Conservation (phyloP, 192 early-diverging fungal genomes). For the Dispira simplex region DNA sequence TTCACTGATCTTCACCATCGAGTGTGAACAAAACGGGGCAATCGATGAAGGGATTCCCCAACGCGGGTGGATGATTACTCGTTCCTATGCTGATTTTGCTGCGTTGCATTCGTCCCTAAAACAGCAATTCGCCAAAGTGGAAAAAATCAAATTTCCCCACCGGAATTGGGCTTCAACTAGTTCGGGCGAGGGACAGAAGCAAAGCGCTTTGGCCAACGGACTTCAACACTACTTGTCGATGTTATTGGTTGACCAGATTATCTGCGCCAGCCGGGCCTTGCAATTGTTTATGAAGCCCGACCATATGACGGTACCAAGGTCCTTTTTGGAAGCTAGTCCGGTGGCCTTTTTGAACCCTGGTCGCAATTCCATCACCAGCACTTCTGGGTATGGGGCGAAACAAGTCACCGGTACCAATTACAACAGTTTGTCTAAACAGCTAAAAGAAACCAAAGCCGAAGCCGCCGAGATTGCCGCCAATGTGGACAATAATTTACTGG, state of each 20-base stretch:
- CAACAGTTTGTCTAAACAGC: too few species aligned
- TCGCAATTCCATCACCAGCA: not conserved
- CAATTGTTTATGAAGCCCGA: conserved; percentile 12
- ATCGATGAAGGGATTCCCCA: not conserved
- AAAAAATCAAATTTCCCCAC: conserved; percentile 10
- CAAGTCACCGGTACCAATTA: too few species aligned
- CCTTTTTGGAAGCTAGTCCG: not conserved
- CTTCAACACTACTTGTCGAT: conserved; percentile 8
- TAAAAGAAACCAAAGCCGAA: too few species aligned
- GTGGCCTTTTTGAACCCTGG: not conserved
- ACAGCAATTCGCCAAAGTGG: conserved; percentile 6
- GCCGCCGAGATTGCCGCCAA: too few species aligned
- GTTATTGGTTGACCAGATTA: not conserved
- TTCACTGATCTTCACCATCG: conserved; percentile 4
- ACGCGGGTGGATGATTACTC: conserved; percentile 11
- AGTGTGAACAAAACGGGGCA: conserved; percentile 1
- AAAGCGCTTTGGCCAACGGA: not conserved
- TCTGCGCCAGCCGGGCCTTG: conserved; percentile 6
- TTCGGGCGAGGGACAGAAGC: not conserved
- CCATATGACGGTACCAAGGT: conserved; percentile 10
- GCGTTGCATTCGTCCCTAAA: not conserved
- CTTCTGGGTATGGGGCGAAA: too few species aligned
- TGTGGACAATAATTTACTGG: too few species aligned
- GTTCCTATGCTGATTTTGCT: conserved; percentile 11
- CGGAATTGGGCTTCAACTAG: not conserved